A percentile compares a stretch with the other conserved stretches of the same genome.
These are phyloP conservation scores for Theobroma grandiflorum DNA, from an alignment of 441 rosid genomes.

Conservation along the genomic window DNA sequence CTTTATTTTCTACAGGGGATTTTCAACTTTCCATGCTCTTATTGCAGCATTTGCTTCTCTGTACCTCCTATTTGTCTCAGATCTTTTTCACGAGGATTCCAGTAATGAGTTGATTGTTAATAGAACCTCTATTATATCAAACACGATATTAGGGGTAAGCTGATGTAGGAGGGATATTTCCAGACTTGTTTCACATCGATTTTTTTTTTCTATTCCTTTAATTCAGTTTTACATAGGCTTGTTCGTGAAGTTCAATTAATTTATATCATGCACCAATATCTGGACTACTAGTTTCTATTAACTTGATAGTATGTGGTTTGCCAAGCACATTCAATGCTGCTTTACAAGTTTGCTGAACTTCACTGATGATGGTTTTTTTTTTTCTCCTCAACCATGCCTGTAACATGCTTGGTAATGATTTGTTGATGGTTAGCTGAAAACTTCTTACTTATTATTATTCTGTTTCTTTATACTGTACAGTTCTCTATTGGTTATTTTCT, in stretches of 20 bases:
- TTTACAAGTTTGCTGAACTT: background rate
- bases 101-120: constrained; percentile 52
- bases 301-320: background rate
- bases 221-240: background rate
- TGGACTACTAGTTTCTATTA: background rate
- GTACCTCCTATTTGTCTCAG: constrained; percentile 65
- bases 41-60: constrained; percentile 66
- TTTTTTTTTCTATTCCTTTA: background rate
- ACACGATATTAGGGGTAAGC: constrained; percentile 71
- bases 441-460: constrained; percentile 11
- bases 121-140: constrained; percentile 59
- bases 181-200: background rate
- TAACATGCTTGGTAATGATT: background rate
- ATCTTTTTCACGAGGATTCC: constrained; percentile 61
- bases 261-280: background rate
- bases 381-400: background rate
- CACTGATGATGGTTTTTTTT: background rate
- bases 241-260: background rate
- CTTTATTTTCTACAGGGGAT: constrained; percentile 58
- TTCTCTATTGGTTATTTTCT: constrained; percentile 81
- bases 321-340: background rate
- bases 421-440: background rate
- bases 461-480: constrained; percentile 41
- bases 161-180: background rate
- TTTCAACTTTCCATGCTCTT: constrained; percentile 86